Percentiles rank a stretch among this genome's conserved stretches.
These are phyloP conservation scores for Umbellularia californica DNA, from an alignment of 164 flowering plant species.

Conservation along the genomic window DNA sequence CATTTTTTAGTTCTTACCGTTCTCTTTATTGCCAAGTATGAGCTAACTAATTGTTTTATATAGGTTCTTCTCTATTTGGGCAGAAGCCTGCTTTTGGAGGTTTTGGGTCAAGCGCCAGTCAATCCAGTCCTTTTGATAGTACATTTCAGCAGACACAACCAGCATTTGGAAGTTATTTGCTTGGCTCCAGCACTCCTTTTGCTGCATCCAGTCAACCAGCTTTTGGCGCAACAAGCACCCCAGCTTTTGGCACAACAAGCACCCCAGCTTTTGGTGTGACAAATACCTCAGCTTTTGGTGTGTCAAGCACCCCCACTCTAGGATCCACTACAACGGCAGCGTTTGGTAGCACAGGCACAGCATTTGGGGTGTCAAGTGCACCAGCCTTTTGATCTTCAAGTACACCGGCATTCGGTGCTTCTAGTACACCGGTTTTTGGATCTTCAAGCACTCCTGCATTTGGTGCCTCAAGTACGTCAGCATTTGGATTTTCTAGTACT, in stretches of 20 bases:
- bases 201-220: conserved; percentile 61
- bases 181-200: conserved; percentile 70
- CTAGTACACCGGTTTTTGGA: too few relatives aligned
- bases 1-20: not conserved
- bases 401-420: accelerated
- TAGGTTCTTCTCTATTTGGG: conserved; percentile 47
- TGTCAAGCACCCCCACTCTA: conserved; percentile 40
- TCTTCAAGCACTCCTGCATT: too few relatives aligned
- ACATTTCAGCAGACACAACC: conserved; percentile 79
- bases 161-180: conserved; percentile 64
- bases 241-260: too few relatives aligned
- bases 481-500: too few relatives aligned
- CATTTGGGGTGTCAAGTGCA: conserved; percentile 50
- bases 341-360: conserved; percentile 56
- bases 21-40: not conserved
- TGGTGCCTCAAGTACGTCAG: too few relatives aligned
- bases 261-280: too few relatives aligned
- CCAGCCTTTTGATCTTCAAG: not conserved
- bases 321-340: conserved; percentile 51
- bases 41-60: too few relatives aligned
- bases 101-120: conserved; percentile 72
- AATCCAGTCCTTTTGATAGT: conserved; percentile 80
- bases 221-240: too few relatives aligned
- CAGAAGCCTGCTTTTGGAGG: conserved; percentile 88
- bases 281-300: too few relatives aligned